Evolutionary conservation across 2,329 filamentous ascomycete genomes (phyloP).

Genomic region (Penicillium sp.): DNA sequence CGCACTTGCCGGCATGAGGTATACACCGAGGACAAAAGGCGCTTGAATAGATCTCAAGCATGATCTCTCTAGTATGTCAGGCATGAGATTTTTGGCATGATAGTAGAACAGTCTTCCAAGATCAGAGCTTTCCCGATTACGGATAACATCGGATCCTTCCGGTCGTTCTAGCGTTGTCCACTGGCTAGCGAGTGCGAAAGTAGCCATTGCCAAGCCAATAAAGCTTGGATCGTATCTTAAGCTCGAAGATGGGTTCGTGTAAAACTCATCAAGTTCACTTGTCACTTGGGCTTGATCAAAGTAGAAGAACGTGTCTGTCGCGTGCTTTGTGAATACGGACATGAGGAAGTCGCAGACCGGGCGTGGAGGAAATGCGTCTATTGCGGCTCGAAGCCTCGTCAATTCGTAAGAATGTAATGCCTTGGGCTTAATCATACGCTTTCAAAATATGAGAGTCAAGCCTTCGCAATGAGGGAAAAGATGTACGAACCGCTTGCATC

Average conservation of each 20-base stretch:
- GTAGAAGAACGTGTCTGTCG: slow-evolving; percentile 27
- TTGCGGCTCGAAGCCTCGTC: neutral
- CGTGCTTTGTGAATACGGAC: slow-evolving; percentile 25
- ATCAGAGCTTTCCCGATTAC: slow-evolving; percentile 32
- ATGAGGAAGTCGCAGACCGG: slow-evolving; percentile 23
- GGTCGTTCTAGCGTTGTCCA: slow-evolving; percentile 39
- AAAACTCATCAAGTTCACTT: neutral
- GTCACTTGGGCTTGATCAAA: slow-evolving; percentile 23
- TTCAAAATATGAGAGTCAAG: neutral
- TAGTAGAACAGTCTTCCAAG: neutral
- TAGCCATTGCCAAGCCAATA: slow-evolving; percentile 22
- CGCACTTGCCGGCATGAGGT: slow-evolving; percentile 41
- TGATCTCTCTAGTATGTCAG: slow-evolving; percentile 41
- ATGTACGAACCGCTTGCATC: neutral
- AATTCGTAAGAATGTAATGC: neutral
- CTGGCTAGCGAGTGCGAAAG: slow-evolving; percentile 40
- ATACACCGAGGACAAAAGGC: slow-evolving; percentile 40
- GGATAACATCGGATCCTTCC: slow-evolving; percentile 9
- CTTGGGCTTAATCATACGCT: neutral
- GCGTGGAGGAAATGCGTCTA: neutral
- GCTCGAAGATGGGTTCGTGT: neutral
- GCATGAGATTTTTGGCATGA: slow-evolving; percentile 36
- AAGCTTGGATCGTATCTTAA: slow-evolving; percentile 16
- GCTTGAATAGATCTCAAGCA: slow-evolving; percentile 41
- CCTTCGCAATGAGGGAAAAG: neutral